Conservation (phyloP, 2,329 filamentous ascomycete genomes). For the Cladosporium sp. region DNA sequence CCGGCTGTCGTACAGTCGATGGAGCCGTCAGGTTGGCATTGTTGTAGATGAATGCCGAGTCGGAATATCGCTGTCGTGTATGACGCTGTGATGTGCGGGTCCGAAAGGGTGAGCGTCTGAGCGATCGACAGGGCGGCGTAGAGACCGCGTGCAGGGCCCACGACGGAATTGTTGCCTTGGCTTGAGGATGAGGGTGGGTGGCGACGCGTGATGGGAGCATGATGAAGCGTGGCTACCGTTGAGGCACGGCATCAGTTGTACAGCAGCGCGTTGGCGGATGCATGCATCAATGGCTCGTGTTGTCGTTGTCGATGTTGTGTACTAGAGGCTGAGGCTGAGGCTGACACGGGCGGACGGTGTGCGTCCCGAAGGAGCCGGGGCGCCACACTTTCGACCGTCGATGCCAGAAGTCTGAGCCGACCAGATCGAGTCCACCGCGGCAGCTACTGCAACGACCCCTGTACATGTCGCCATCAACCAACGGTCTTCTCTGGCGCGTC, state of each 20-base stretch:
- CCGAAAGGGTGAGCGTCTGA: not conserved
- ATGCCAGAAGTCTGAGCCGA: constrained; percentile 16
- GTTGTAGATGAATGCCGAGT: constrained; percentile 11
- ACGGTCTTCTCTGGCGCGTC: not conserved
- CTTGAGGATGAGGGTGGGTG: not conserved
- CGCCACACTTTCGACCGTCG: constrained; percentile 1
- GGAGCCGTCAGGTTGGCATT: not conserved
- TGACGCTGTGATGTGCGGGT: constrained; percentile 14
- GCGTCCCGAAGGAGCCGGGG: not conserved
- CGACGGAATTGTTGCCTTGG: not conserved
- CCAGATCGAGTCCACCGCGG: not conserved
- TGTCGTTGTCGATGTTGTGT: constrained; percentile 4
- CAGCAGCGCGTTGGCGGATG: not conserved
- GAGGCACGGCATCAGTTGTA: not conserved
- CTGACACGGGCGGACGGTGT: not conserved
- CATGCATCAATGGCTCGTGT: not conserved
- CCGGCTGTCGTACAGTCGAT: not conserved
- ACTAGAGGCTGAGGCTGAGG: not conserved
- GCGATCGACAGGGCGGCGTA: constrained; percentile 16
- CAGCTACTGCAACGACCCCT: constrained; percentile 10
- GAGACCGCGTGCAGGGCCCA: constrained; percentile 12
- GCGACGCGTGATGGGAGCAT: not conserved
- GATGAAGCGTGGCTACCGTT: not conserved
- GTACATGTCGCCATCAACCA: constrained; percentile 16
- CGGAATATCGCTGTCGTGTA: constrained; percentile 16